Percentiles rank a stretch among this genome's conserved stretches.
These are phyloP conservation scores for Gossypium aridum DNA, from an alignment of 441 rosid species.

Conservation along the genomic window DNA sequence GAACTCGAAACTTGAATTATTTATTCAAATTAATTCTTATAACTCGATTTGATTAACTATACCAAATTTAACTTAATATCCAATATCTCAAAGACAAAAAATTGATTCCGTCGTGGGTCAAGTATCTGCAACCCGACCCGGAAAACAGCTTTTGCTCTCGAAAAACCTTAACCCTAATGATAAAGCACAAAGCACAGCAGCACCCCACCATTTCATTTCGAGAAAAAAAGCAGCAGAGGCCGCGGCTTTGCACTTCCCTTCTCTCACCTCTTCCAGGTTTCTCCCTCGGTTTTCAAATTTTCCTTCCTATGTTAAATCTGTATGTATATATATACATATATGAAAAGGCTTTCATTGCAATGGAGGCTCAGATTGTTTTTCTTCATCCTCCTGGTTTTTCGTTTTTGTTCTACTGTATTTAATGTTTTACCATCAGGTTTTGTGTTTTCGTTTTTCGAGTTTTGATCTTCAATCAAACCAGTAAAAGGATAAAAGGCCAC, in stretches of 20 bases:
- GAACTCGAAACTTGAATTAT: no score
- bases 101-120: neutral
- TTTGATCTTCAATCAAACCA: neutral
- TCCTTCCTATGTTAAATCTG: neutral
- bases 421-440: neutral
- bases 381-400: neutral
- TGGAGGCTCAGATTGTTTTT: neutral
- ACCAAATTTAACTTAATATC: no score
- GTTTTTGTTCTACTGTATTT: neutral
- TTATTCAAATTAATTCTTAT: no score
- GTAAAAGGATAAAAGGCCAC: neutral
- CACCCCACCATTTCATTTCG: neutral
- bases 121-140: neutral
- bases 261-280: neutral
- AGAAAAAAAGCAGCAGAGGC: neutral
- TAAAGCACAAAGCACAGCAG: neutral
- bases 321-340: neutral
- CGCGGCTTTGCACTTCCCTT: slow-evolving; percentile 1
- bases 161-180: slow-evolving; percentile 19
- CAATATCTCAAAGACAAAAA: no score
- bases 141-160: neutral
- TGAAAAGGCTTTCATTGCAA: neutral
- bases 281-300: neutral
- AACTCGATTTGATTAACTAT: no score
- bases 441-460: neutral